phyloP scores from a whole-genome alignment of 257 asterid genomes.

The Henckelia pumila region DNA sequence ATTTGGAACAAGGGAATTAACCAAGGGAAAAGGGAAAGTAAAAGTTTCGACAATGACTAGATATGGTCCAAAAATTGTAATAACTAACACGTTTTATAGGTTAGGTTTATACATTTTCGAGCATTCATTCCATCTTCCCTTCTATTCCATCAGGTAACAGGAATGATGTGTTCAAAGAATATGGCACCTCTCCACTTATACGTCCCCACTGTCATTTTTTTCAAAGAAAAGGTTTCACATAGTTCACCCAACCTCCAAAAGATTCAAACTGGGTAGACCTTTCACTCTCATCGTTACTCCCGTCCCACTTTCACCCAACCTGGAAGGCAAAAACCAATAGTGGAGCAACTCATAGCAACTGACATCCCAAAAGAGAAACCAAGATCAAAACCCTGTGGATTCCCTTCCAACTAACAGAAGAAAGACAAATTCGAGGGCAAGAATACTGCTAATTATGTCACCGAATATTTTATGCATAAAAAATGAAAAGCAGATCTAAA shows the following conservation, averaged over 20 bases:
- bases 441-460: not conserved
- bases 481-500: not conserved
- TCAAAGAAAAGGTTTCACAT: not conserved
- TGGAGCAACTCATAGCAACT: not conserved
- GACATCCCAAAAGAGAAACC: not conserved
- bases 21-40: not conserved
- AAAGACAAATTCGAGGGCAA: not conserved
- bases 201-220: not conserved
- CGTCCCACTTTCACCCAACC: not conserved
- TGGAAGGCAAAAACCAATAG: not conserved
- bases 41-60: not conserved
- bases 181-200: not conserved
- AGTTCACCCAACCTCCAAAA: not conserved
- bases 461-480: not conserved
- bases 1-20: not conserved
- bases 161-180: not conserved
- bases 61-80: not conserved
- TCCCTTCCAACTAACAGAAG: not conserved
- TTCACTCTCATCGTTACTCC: not conserved
- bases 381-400: not conserved
- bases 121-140: not conserved
- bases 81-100: too few relatives aligned
- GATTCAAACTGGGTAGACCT: too few relatives aligned
- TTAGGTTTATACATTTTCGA: not conserved
- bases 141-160: not conserved